phyloP scores from a whole-genome alignment of 495 filamentous ascomycete genomes.

The Filosporella fistucella region DNA sequence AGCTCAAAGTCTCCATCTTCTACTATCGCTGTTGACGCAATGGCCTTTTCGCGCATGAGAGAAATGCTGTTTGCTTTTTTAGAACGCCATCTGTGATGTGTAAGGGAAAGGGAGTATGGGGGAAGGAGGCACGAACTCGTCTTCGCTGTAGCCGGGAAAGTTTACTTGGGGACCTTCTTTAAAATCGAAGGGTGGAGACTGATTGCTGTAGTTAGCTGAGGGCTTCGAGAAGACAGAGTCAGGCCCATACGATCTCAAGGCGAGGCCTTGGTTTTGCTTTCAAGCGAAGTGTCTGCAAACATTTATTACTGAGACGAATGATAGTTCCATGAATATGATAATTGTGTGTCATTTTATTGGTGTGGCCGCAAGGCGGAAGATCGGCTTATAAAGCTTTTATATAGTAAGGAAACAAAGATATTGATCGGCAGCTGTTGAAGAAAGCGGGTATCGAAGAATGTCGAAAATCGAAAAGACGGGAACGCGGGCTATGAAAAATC shows the following conservation, averaged over 20 bases:
- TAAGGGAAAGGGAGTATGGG: background rate
- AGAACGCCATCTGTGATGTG: too few species aligned
- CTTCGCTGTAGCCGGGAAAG: slow-evolving; percentile 19
- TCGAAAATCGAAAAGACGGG: too few species aligned
- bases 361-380: too few species aligned
- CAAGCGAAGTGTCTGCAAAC: slow-evolving; percentile 13
- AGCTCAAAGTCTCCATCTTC: slow-evolving; percentile 12
- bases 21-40: slow-evolving; percentile 18
- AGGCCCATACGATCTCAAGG: slow-evolving; percentile 16
- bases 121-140: slow-evolving; percentile 15
- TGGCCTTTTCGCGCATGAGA: slow-evolving; percentile 22
- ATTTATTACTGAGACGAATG: slow-evolving; percentile 10
- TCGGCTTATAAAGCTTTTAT: too few species aligned
- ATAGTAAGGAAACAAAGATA: too few species aligned
- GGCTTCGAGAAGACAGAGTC: background rate
- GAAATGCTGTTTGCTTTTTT: slow-evolving; percentile 20
- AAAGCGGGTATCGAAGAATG: too few species aligned
- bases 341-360: too few species aligned
- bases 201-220: background rate
- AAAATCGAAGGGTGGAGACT: slow-evolving; percentile 19
- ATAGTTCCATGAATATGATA: too few species aligned
- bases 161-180: slow-evolving; percentile 17
- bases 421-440: too few species aligned
- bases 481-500: too few species aligned
- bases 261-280: slow-evolving; percentile 2